Conservation (phyloP, 2,329 filamentous ascomycete species). For the Albifimbria verrucaria region DNA sequence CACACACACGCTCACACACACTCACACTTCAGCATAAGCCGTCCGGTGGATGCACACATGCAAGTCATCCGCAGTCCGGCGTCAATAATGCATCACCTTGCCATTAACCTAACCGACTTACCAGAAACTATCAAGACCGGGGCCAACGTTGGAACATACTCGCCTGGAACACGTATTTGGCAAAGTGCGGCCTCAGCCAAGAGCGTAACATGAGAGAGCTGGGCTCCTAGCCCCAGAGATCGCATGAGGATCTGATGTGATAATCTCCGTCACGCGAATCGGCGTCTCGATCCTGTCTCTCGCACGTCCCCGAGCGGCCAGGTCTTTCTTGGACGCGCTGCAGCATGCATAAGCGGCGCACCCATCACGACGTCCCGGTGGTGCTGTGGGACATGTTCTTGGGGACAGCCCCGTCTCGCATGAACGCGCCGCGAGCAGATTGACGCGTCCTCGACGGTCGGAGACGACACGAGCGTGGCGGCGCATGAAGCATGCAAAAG, state of each 20-base stretch:
- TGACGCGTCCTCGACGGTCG: no score
- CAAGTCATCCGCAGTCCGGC: background rate
- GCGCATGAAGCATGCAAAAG: no score
- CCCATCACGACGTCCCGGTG: constrained; percentile 6
- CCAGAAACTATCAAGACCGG: no score
- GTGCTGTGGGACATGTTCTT: background rate
- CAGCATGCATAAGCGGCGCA: constrained; percentile 27
- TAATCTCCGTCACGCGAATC: background rate
- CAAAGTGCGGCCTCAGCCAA: background rate
- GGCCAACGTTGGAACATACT: no score
- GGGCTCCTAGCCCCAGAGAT: background rate
- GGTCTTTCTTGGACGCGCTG: constrained; percentile 8
- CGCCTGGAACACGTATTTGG: no score
- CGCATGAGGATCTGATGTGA: background rate
- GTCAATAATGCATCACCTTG: background rate
- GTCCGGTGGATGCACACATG: background rate
- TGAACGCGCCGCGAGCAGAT: no score
- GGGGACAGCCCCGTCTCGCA: background rate
- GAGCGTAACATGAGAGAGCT: background rate
- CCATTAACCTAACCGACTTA: no score
- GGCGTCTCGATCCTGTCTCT: background rate
- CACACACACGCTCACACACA: background rate
- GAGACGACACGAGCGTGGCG: no score
- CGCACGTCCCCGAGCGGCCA: background rate
- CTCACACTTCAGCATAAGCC: background rate